Percentiles rank a stretch among this genome's conserved stretches.
Conservation (phyloP, 148 eudicot genomes). For the Heliamphora exappendiculata region DNA sequence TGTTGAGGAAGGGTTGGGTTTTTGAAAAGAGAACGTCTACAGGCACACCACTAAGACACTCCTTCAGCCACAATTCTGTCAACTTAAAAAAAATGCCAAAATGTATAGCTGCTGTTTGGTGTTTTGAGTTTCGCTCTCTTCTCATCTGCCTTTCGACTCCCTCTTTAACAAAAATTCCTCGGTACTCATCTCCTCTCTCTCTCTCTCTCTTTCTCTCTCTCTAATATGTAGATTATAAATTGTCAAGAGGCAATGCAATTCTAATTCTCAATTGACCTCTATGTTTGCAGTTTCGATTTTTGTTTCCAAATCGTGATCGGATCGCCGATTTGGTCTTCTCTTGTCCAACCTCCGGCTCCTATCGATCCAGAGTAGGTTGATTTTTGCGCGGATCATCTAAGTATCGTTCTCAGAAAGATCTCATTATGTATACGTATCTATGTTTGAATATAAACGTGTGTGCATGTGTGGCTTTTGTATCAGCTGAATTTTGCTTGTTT, state of each 20-base stretch:
- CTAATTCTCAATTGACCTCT: not conserved
- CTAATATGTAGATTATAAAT: too few relatives aligned
- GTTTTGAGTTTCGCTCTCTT: not conserved
- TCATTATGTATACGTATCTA: not conserved
- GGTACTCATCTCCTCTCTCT: not conserved
- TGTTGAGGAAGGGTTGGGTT: too few relatives aligned
- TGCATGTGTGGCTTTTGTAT: not conserved
- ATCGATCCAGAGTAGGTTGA: not conserved
- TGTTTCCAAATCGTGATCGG: not conserved
- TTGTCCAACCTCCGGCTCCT: not conserved
- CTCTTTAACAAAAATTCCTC: not conserved
- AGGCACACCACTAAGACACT: too few relatives aligned
- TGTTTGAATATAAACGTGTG: not conserved
- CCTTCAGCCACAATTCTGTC: too few relatives aligned
- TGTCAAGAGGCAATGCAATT: not conserved
- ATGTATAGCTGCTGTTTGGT: not conserved
- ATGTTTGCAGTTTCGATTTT: not conserved
- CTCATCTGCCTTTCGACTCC: not conserved
- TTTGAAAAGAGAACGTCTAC: too few relatives aligned
- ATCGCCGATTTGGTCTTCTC: constrained; percentile 4
- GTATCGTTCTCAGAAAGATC: constrained; percentile 11
- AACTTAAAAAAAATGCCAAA: too few relatives aligned
- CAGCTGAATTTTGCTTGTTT: not conserved
- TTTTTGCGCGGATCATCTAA: not conserved
- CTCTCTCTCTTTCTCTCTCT: not conserved